Conservation (phyloP, 176 grass and related monocot genomes). For the Rhipidocladum racemiflorum region DNA sequence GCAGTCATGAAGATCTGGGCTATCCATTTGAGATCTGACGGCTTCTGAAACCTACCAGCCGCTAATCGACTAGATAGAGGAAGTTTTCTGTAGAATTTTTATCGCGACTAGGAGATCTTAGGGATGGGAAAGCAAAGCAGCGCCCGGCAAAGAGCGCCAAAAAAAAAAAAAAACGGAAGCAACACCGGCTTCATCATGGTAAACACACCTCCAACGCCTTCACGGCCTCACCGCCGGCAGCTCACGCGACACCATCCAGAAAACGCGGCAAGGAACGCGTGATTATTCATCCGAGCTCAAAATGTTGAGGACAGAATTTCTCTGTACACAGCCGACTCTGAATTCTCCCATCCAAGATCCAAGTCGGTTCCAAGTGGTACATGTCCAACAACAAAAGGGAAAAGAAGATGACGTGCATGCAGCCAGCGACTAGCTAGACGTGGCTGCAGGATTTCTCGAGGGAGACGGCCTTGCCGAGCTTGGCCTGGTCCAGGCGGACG, state of each 20-base stretch:
- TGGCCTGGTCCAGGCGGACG: constrained; percentile 55
- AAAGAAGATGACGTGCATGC: not conserved
- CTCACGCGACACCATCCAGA: not conserved
- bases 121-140: too few species aligned
- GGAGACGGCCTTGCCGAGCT: constrained; percentile 48
- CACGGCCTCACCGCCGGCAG: not conserved
- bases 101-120: too few species aligned
- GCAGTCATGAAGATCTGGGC: too few species aligned
- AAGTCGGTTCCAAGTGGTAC: not conserved
- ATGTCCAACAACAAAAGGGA: not conserved
- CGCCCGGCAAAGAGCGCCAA: not conserved
- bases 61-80: too few species aligned
- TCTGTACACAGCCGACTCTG: constrained; percentile 22
- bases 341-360: not conserved
- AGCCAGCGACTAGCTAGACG: not conserved
- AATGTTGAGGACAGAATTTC: not conserved
- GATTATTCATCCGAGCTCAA: constrained; percentile 27
- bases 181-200: not conserved
- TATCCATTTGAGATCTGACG: too few species aligned
- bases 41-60: too few species aligned
- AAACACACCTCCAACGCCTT: not conserved
- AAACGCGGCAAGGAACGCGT: constrained; percentile 11
- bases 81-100: too few species aligned
- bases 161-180: not conserved
- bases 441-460: constrained; percentile 59